Evolutionary conservation across 2,329 filamentous ascomycete species (phyloP).

Genomic region (Fusarium stilboides): DNA sequence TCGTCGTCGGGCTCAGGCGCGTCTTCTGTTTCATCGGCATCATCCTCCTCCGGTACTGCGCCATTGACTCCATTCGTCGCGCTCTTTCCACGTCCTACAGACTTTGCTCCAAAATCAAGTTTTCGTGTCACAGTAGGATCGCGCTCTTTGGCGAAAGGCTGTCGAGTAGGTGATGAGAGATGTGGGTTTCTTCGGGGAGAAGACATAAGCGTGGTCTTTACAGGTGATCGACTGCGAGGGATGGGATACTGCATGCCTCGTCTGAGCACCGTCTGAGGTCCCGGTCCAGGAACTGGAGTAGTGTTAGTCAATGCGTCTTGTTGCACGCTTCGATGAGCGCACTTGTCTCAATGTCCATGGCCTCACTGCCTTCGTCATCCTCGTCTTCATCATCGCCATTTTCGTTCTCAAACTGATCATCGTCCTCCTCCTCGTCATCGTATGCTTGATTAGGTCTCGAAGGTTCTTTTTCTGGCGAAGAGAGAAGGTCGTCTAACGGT

Average conservation of each 20-base stretch:
- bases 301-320: constrained; percentile 41
- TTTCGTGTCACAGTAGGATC: constrained; percentile 65
- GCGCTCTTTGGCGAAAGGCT: constrained; percentile 54
- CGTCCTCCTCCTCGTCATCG: constrained; percentile 45
- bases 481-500: constrained; percentile 88
- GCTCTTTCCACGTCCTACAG: constrained; percentile 15
- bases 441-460: constrained; percentile 26
- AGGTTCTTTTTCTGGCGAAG: constrained; percentile 78
- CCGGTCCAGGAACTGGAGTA: constrained; percentile 65
- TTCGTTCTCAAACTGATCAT: constrained; percentile 45
- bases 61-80: constrained; percentile 53
- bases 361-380: constrained; percentile 56
- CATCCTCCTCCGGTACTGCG: constrained; percentile 46
- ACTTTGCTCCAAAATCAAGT: constrained; percentile 64
- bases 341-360: constrained; percentile 70
- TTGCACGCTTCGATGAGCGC: constrained; percentile 27
- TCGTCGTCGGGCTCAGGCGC: constrained; percentile 37
- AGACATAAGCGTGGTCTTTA: constrained; percentile 73
- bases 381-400: constrained; percentile 44
- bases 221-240: constrained; percentile 70
- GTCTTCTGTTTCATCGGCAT: constrained; percentile 50
- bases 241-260: constrained; percentile 65
- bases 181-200: constrained; percentile 75
- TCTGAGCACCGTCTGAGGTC: constrained; percentile 67
- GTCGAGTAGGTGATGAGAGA: constrained; percentile 65